Base-by-base conservation (phyloP, 176 grass and related monocot genomes). In the Triticum dicoccoides region DNA sequence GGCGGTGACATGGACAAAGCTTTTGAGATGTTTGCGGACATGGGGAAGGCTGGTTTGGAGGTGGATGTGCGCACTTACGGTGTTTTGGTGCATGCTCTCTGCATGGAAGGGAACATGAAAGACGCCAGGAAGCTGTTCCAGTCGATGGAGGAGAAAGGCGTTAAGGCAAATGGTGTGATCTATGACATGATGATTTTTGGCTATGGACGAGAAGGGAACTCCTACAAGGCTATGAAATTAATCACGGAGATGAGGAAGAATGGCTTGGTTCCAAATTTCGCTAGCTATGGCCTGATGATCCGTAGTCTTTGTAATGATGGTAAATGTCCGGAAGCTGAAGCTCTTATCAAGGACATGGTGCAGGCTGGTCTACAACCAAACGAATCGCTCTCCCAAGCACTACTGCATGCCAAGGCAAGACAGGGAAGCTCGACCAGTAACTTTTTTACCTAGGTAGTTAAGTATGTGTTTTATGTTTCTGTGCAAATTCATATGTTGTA, bases 131-230 rank as follows among this genome's bases (percentile, higher is more conserved):
- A 92, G 69, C 18, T 94, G 75, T 89, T 94, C 39, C 77, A 91
- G 23, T 80, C 64, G 58, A 97, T 94, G 90, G 23, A 23, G 1
- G 77, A 73, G 54, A 94, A 91, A 80, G 88, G 88, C 71, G 73
- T 91, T 42, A 78, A 86, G 76, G 90, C 82, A 2, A 92, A 56
- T 24, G 80, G 74, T 77, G 86, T 89, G 21, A 87, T 92, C 7
- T 92, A 92, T 87, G 84, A 97, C 61, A 92, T 91, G 75, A 86
- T 97, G 90, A 84, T 97, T 59, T 89, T 87, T 91, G 95, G 92
- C 21, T 94, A 92, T 85, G 87, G 90, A 5, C 81, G 88, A 39
- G 84, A 97, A 91, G 92, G 92, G 67, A 97, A 73, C 79, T 94
- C 90, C 7, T 91, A 89, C 78, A 87, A 75, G 83, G 86, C 90